These are phyloP conservation scores for Pseudoscleropodium purum DNA, from an alignment of 225 moss, liverwort and hornwort genomes.

Conservation along the genomic window DNA sequence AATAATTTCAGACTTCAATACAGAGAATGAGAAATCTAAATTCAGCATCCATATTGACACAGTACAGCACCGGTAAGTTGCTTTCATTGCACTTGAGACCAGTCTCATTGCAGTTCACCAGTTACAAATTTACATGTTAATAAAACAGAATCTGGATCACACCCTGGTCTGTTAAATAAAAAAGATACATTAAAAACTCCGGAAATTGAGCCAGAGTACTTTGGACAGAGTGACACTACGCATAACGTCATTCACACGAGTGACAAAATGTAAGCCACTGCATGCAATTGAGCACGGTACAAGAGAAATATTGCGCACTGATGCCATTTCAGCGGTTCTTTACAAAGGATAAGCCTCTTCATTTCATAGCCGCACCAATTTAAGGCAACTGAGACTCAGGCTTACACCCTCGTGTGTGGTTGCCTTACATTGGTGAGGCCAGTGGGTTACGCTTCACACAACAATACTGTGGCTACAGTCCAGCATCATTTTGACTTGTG, in stretches of 20 bases:
- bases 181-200: not conserved
- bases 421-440: not conserved
- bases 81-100: not conserved
- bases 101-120: not conserved
- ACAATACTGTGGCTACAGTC: not conserved
- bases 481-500: constrained; percentile 23
- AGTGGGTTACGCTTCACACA: not conserved
- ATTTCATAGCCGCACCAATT: not conserved
- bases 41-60: not conserved
- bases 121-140: not conserved
- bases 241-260: not conserved
- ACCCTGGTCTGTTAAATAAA: not conserved
- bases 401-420: not conserved
- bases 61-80: not conserved
- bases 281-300: not conserved
- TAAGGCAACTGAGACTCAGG: not conserved
- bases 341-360: not conserved
- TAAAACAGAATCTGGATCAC: not conserved
- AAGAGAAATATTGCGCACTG: not conserved
- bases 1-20: not conserved
- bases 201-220: not conserved
- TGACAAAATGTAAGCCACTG: not conserved
- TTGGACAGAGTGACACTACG: not conserved
- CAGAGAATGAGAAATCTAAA: not conserved
- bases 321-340: not conserved